phyloP scores from a whole-genome alignment of 228 moss, liverwort and hornwort genomes.

The Sphagnum magellanicum region DNA sequence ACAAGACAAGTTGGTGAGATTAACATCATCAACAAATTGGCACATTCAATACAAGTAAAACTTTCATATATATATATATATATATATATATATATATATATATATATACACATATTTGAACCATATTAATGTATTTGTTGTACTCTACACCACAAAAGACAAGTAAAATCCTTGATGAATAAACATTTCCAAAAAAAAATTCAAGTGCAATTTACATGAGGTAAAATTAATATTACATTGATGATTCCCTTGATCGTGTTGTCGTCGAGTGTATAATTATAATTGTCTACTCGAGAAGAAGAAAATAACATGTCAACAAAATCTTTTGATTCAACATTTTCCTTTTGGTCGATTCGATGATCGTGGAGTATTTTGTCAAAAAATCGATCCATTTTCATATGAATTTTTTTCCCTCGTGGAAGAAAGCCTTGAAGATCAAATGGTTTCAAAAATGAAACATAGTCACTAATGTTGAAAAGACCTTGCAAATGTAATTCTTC shows the following conservation, averaged over 20 bases:
- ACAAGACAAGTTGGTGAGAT: not conserved
- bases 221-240: slow-evolving; percentile 7
- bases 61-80: not conserved
- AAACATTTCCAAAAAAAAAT: not conserved
- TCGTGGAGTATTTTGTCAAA: slow-evolving; percentile 19
- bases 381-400: slow-evolving; percentile 18
- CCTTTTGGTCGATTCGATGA: slow-evolving; percentile 13
- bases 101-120: not conserved
- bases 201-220: too few relatives aligned
- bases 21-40: not conserved
- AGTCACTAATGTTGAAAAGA: slow-evolving; percentile 17
- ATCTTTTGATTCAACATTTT: slow-evolving; percentile 17
- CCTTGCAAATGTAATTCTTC: slow-evolving; percentile 12
- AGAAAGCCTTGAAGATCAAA: slow-evolving; percentile 12
- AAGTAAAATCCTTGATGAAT: not conserved
- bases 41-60: not conserved
- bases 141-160: not conserved
- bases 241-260: slow-evolving; percentile 22
- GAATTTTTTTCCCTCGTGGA: not conserved
- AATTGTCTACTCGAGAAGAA: slow-evolving; percentile 11
- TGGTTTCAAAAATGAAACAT: slow-evolving; percentile 18
- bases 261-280: slow-evolving; percentile 13
- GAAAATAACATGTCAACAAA: slow-evolving; percentile 20
- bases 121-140: not conserved
- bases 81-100: too few relatives aligned